Evolutionary conservation across 108 stramenopile species (phyloP), one percentile per base, ranked within the genome.

Genomic region (Nitzschia palea): DNA sequence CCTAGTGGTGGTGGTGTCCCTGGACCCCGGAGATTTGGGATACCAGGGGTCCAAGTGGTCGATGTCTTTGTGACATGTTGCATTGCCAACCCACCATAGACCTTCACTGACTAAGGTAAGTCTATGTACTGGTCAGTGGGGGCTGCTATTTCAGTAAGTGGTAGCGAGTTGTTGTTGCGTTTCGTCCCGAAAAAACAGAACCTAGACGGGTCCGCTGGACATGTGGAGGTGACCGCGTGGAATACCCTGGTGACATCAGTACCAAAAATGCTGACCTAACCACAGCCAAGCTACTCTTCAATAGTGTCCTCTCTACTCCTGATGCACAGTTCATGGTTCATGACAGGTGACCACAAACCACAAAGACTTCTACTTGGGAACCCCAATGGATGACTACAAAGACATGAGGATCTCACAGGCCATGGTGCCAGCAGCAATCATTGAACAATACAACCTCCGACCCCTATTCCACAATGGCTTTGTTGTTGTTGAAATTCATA

Each of bases 311-410:
- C n/a, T 64, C 67, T 28, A 77, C 59, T 0, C 48, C 71, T 0
- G 23, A 25, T 1, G 63, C 73, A 17, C 34, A 45, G 18, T 68
- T 58, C 45, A 54, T 50, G 44, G 59, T 52, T 1, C 22, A 25
- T 3, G 79, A n/a, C n/a, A n/a, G n/a, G n/a, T n/a, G n/a, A n/a
- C n/a, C n/a, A n/a, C n/a, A n/a, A n/a, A 83, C 53, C 32, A 78
- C 40, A 75, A 75, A 28, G 69, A 78, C 40, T 65, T 78, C 33
- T 78, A 66, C 53, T 65, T 82, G 3, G 47, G 25, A 17, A 78
- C 77, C 4, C 64, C 63, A 4, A 31, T 82, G 45, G 42, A 44
- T 15, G 23, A 62, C 14, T 64, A 30, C 50, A 76, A 84, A 53
- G 79, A 80, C 63, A 80, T 83, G 68, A 51, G 62, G 44, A 74